Base-by-base conservation (phyloP, 2,329 filamentous ascomycete genomes). In the Trichothecium roseum region DNA sequence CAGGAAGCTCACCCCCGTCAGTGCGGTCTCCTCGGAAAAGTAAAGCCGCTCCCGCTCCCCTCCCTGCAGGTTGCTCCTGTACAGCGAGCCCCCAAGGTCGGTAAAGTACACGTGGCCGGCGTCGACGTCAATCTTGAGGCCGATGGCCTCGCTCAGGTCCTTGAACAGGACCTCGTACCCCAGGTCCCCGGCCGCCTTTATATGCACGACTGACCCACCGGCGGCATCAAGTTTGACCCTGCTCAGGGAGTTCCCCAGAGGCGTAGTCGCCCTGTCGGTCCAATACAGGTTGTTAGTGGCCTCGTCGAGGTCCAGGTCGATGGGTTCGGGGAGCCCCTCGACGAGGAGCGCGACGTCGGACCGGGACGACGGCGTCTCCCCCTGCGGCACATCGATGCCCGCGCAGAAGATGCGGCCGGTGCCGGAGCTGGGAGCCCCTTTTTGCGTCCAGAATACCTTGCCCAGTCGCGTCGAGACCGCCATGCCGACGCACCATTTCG, bases 371-470 rank as follows among this genome's bases (percentile, higher is more conserved):
- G 59, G 53, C n/a, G 45, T 49, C 36, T 55, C 42, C 0, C 56
- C 57, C 0, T 60, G 59, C 4, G 57, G 57, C 20, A 24, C 20
- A 1, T 60, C 46, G 0, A 74, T 52, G 13, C 53, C 48, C 0
- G 73, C 70, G 4, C 58, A 52, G 46, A 72, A 71, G 30, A 79
- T 74, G 4, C 65, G 59, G 0, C 74, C 74, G 28, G 60, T 47
- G 2, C 51, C 53, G 1, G 57, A 61, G 48, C 77, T 78, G 3
- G 63, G 60, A 0, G 59, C 53, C 0, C 74, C 74, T 44, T 78
- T 78, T 35, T 78, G 73, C 0, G 68, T 72, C 74, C 74, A 79
- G 57, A 69, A 78, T 31, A 78, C 56, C 29, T 63, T 60, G 12
- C 61, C 59, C 1, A 53, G 51, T 1, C 49, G 39, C 0, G 53